Percentiles rank a stretch among this genome's conserved stretches.
Evolutionary conservation across 345 rosid genomes (phyloP).

Genomic region (Brassica incana): DNA sequence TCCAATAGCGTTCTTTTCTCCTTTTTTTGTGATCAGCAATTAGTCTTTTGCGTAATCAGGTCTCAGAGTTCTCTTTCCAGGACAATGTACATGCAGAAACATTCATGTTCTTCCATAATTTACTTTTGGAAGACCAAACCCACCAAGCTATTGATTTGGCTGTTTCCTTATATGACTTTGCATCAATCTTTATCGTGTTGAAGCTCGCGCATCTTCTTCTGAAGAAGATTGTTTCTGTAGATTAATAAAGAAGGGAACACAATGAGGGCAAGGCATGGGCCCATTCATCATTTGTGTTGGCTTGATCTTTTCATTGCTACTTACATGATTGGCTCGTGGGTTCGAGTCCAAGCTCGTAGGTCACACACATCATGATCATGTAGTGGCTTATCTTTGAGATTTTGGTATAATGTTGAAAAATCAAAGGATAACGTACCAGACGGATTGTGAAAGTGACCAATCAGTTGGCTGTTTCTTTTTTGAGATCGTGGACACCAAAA

Average conservation of each 20-base stretch:
- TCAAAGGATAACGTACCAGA: neutral
- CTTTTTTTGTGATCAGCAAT: no score
- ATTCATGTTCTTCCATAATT: constrained; percentile 15
- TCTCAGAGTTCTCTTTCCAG: constrained; percentile 4
- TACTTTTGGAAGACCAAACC: constrained; percentile 32
- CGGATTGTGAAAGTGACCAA: neutral
- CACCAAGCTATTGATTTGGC: constrained; percentile 16
- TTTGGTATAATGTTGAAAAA: neutral
- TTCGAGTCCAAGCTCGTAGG: neutral
- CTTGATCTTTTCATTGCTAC: constrained; percentile 22
- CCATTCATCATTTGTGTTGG: no score
- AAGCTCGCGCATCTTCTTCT: no score
- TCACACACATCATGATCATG: neutral
- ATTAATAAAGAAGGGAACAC: no score
- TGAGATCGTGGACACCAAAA: constrained; percentile 1
- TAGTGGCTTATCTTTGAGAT: neutral
- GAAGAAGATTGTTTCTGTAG: no score
- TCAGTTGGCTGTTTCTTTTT: neutral
- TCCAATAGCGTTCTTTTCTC: neutral
- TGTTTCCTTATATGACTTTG: constrained; percentile 14
- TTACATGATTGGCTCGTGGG: neutral
- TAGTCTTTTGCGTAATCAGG: neutral
- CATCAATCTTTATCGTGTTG: constrained; percentile 17
- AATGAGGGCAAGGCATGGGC: no score
- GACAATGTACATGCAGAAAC: no score